These are phyloP conservation scores for Eucalyptus regnans DNA, from an alignment of 345 rosid genomes.

Conservation along the genomic window DNA sequence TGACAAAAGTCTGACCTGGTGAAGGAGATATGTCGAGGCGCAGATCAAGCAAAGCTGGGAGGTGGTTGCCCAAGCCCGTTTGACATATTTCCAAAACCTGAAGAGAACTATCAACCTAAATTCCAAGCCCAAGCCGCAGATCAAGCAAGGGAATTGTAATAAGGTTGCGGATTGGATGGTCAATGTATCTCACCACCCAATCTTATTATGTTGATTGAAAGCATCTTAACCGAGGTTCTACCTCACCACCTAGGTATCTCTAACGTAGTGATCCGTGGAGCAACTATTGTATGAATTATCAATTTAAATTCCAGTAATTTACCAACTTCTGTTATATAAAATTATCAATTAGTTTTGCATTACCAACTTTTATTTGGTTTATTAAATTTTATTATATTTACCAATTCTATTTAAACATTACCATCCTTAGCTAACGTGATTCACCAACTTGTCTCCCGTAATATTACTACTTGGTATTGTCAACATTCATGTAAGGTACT, in stretches of 20 bases:
- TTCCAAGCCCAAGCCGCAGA: too few species aligned
- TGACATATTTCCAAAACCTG: not conserved
- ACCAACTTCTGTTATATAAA: too few species aligned
- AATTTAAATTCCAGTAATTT: too few species aligned
- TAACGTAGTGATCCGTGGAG: not conserved
- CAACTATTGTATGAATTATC: not conserved
- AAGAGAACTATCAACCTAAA: fast-evolving
- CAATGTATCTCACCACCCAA: not conserved
- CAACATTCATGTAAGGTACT: too few species aligned
- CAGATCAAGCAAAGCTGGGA: not conserved
- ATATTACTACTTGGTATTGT: too few species aligned
- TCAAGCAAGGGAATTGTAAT: not conserved
- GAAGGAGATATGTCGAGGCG: fast-evolving
- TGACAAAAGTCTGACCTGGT: not conserved
- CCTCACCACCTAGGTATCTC: not conserved
- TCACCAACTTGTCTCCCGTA: too few species aligned
- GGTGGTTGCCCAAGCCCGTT: not conserved
- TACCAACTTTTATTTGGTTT: not conserved
- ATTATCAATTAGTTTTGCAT: fast-evolving
- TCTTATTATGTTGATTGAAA: not conserved
- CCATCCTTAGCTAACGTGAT: too few species aligned
- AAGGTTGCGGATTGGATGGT: not conserved
- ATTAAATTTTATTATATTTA: too few species aligned
- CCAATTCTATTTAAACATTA: not conserved
- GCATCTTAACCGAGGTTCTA: not conserved